These are phyloP conservation scores for Ophiocordyceps australis DNA, from an alignment of 2,329 filamentous ascomycete genomes.

Conservation along the genomic window DNA sequence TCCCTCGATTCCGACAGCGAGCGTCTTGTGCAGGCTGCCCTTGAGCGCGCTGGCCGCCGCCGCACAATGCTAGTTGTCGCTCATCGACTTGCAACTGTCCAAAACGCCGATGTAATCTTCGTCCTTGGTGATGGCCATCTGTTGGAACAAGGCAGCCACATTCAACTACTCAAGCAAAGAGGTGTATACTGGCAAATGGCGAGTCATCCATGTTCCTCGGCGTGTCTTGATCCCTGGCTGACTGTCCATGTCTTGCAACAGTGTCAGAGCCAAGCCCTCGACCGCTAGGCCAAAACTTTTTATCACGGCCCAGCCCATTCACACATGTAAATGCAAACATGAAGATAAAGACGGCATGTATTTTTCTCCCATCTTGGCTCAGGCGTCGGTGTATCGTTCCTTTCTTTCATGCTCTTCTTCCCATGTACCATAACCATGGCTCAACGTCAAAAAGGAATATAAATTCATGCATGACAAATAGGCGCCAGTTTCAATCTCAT, in stretches of 20 bases:
- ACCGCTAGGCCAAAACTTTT: slow-evolving; percentile 21
- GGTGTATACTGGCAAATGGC: slow-evolving; percentile 43
- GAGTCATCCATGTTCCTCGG: slow-evolving; percentile 8
- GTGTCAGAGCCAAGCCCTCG: slow-evolving; percentile 41
- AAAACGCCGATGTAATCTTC: slow-evolving; percentile 65
- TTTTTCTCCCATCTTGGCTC: too few species aligned
- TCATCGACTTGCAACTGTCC: slow-evolving; percentile 58
- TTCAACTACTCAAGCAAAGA: slow-evolving; percentile 28
- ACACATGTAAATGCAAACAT: not conserved
- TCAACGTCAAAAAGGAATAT: too few species aligned
- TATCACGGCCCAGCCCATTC: too few species aligned
- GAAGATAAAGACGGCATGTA: slow-evolving; percentile 1
- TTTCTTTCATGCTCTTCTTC: too few species aligned
- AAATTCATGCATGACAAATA: too few species aligned
- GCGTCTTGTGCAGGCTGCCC: slow-evolving; percentile 45
- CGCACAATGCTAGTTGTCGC: slow-evolving; percentile 60
- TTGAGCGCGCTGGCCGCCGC: slow-evolving; percentile 42
- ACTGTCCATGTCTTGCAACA: slow-evolving; percentile 10
- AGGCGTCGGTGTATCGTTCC: too few species aligned
- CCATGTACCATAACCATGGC: too few species aligned
- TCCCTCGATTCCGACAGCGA: slow-evolving; percentile 47
- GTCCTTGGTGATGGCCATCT: slow-evolving; percentile 49
- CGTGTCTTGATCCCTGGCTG: slow-evolving; percentile 5
- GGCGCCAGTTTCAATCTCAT: not conserved
- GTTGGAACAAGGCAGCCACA: slow-evolving; percentile 33